Evolutionary conservation across 176 grass and related monocot genomes (phyloP).

Genomic region (Oryza glumipatula): DNA sequence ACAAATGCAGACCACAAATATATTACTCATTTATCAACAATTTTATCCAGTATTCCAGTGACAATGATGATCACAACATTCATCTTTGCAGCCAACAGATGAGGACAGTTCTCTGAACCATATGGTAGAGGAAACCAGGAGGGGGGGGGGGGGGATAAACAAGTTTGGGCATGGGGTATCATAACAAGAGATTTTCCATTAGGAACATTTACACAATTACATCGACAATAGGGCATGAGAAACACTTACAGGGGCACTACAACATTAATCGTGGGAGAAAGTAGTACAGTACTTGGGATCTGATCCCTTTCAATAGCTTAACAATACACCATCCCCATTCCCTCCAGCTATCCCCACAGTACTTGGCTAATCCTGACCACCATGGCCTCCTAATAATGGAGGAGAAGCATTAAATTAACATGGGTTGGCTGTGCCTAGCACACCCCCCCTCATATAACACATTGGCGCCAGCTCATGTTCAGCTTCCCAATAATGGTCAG

Average conservation of each 20-base stretch:
- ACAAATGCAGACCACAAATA: neutral
- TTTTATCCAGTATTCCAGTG: neutral
- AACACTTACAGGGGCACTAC: conserved; percentile 54
- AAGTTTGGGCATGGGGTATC: conserved; percentile 17
- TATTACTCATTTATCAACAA: neutral
- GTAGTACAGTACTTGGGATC: conserved; percentile 36
- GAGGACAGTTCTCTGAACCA: neutral
- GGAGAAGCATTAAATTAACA: conserved; percentile 43
- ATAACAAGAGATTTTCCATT: conserved; percentile 13
- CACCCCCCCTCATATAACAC: conserved; percentile 38
- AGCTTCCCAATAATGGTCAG: conserved; percentile 57
- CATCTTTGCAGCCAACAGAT: neutral
- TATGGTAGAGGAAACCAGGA: neutral
- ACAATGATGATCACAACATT: neutral
- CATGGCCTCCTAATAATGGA: conserved; percentile 24
- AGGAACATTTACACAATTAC: conserved; percentile 56
- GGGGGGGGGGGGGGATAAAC: neutral
- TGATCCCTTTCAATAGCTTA: conserved; percentile 36
- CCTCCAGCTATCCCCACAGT: conserved; percentile 28
- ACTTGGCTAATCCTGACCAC: conserved; percentile 24
- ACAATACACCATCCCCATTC: conserved; percentile 42
- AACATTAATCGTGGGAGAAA: conserved; percentile 32
- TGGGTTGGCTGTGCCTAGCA: conserved; percentile 35
- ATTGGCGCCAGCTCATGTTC: conserved; percentile 43
- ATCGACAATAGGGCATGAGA: conserved; percentile 6